Conservation (phyloP, 2,329 filamentous ascomycete species). For the Pyrenochaeta sp. region DNA sequence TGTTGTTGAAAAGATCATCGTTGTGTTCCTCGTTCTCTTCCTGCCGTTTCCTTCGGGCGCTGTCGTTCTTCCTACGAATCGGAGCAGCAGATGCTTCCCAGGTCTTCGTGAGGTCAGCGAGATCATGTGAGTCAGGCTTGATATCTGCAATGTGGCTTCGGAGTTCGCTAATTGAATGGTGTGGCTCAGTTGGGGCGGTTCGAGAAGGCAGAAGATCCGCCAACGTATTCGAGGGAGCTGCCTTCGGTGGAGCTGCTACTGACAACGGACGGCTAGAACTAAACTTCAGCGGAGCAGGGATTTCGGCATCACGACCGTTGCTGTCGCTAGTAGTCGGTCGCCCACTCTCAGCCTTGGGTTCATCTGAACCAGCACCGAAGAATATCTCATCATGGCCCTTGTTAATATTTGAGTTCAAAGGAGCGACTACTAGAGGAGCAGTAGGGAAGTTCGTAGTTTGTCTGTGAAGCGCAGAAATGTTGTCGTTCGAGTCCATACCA, state of each 20-base stretch:
- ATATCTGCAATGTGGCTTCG: constrained; percentile 21
- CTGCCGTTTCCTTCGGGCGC: constrained; percentile 58
- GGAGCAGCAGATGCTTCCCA: constrained; percentile 58
- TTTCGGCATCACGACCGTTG: constrained; percentile 22
- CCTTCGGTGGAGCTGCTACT: constrained; percentile 16
- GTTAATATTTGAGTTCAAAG: constrained; percentile 11
- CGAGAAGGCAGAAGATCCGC: constrained; percentile 28
- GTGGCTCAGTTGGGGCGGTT: constrained; percentile 15
- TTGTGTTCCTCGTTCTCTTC: constrained; percentile 61
- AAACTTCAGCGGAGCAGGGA: constrained; percentile 37
- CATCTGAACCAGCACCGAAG: constrained; percentile 35
- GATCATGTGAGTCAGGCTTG: constrained; percentile 25
- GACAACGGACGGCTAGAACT: constrained; percentile 23
- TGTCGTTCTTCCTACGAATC: constrained; percentile 55
- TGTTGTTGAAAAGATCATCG: constrained; percentile 62
- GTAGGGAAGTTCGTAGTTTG: constrained; percentile 31
- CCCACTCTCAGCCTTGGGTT: constrained; percentile 15
- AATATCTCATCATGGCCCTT: constrained; percentile 46
- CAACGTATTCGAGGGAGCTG: constrained; percentile 24
- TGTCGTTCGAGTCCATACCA: constrained; percentile 12
- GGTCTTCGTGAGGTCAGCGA: constrained; percentile 31
- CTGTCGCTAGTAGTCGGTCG: constrained; percentile 23
- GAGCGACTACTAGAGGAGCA: constrained; percentile 12
- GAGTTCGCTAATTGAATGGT: constrained; percentile 29
- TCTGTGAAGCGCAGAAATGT: constrained; percentile 24